Evolutionary conservation across 768 basidiomycete species (phyloP).

Genomic region (Suillus placidus): DNA sequence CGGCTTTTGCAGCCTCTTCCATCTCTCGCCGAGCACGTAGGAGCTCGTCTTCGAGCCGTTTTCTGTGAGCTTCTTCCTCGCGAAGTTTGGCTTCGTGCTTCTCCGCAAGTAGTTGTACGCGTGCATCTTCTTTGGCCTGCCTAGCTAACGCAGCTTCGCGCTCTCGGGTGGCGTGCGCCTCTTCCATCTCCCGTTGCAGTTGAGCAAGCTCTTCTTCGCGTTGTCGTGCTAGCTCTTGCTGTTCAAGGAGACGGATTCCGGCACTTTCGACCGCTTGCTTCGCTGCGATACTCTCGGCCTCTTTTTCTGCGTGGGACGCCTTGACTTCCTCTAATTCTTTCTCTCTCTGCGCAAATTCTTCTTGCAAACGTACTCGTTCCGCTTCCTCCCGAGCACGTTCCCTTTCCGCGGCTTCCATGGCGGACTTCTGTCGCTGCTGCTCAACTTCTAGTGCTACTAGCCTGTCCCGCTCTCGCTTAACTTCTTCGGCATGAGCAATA

Average conservation of each 20-base stretch:
- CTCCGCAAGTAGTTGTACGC: slow-evolving; percentile 29
- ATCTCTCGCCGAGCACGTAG: slow-evolving; percentile 24
- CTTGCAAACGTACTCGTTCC: slow-evolving; percentile 32
- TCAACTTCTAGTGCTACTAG: slow-evolving; percentile 34
- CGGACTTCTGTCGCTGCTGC: slow-evolving; percentile 29
- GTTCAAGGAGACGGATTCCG: slow-evolving; percentile 25
- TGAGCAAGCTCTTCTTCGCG: slow-evolving; percentile 33
- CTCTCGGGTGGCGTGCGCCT: slow-evolving; percentile 30
- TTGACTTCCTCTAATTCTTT: slow-evolving; percentile 27
- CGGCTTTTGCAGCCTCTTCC: slow-evolving; percentile 18
- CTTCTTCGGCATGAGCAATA: slow-evolving; percentile 29
- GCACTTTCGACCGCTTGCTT: slow-evolving; percentile 31
- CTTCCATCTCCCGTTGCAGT: slow-evolving; percentile 26
- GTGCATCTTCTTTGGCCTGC: slow-evolving; percentile 27
- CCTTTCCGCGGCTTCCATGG: slow-evolving; percentile 29
- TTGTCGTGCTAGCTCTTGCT: slow-evolving; percentile 24
- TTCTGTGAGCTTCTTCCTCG: slow-evolving; percentile 33
- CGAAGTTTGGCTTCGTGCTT: slow-evolving; percentile 29
- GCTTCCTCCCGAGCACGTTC: slow-evolving; percentile 27
- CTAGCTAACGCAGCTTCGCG: slow-evolving; percentile 21
- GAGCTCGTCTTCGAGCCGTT: slow-evolving; percentile 30
- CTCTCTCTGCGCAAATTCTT: slow-evolving; percentile 30
- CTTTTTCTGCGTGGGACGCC: slow-evolving; percentile 30
- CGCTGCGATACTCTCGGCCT: slow-evolving; percentile 25
- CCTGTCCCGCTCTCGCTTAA: slow-evolving; percentile 31